Evolutionary conservation across 2,329 filamentous ascomycete species (phyloP).

Genomic region (Ophiocordyceps unilateralis): DNA sequence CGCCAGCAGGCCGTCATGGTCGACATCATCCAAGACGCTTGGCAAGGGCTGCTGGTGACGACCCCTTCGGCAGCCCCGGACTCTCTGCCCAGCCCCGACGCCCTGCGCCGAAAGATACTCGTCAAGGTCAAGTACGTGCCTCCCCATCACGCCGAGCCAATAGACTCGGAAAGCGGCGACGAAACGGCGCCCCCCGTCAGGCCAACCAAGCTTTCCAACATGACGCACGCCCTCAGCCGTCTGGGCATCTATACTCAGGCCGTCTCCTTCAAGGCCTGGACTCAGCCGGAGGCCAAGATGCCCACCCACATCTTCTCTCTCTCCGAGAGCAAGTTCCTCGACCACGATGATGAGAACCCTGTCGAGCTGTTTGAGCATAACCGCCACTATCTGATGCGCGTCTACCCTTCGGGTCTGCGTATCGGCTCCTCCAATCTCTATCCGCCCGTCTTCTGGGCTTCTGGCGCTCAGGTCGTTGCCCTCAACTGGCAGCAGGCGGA

Average conservation of each 20-base stretch:
- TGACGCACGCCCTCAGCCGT: constrained; percentile 56
- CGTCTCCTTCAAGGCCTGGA: constrained; percentile 64
- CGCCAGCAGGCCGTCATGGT: constrained; percentile 86
- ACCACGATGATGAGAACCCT: constrained; percentile 32
- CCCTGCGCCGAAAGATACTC: constrained; percentile 61
- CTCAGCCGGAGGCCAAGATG: constrained; percentile 51
- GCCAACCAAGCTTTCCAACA: constrained; percentile 35
- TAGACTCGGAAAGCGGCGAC: constrained; percentile 10
- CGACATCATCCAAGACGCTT: constrained; percentile 73
- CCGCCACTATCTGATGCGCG: constrained; percentile 63
- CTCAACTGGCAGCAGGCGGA: constrained; percentile 90
- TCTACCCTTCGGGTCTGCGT: constrained; percentile 70
- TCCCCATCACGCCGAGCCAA: constrained; percentile 4
- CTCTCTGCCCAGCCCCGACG: constrained; percentile 47
- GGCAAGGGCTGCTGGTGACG: constrained; percentile 55
- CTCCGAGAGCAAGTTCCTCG: constrained; percentile 46
- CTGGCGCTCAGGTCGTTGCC: constrained; percentile 79
- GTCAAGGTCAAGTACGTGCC: constrained; percentile 64
- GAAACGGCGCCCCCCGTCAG: constrained; percentile 24
- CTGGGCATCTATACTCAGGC: constrained; percentile 73
- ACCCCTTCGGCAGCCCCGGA: constrained; percentile 26
- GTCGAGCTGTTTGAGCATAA: constrained; percentile 62
- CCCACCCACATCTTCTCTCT: constrained; percentile 54
- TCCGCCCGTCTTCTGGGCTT: constrained; percentile 69
- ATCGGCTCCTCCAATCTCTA: constrained; percentile 78